phyloP scores from a whole-genome alignment of 78 protist species.

The Dictyostelium firmibasis region DNA sequence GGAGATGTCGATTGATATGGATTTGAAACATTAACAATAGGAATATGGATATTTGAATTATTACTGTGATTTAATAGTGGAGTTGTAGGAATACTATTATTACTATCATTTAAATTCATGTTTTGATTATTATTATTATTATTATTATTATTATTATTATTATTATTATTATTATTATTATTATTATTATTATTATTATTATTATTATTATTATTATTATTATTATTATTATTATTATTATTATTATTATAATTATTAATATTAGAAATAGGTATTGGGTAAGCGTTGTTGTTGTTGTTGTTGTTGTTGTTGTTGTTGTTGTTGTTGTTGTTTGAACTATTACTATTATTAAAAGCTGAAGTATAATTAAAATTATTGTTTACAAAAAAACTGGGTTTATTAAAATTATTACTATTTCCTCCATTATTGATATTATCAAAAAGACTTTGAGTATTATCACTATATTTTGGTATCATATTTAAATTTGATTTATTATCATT shows the following conservation, averaged over 20 bases:
- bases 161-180: neutral
- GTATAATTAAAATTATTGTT: neutral
- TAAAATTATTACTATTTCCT: too few species aligned
- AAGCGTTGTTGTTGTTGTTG: neutral
- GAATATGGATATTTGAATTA: neutral
- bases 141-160: neutral
- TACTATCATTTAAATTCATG: neutral
- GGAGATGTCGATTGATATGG: neutral
- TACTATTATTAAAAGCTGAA: neutral
- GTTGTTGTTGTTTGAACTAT: neutral
- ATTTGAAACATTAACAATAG: neutral
- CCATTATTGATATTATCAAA: neutral
- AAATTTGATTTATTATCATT: neutral
- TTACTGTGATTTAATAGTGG: neutral
- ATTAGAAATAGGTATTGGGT: too few species aligned
- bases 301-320: neutral
- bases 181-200: too few species aligned
- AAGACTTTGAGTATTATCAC: neutral
- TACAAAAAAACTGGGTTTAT: neutral
- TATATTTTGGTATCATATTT: neutral
- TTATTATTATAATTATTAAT: too few species aligned
- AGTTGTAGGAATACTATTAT: neutral
- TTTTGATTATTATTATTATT: neutral
- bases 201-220: too few species aligned
- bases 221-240: too few species aligned